Evolutionary conservation across 306 rosid species (phyloP), one percentile per base, ranked within the genome.

Genomic region (Malus asiatica): DNA sequence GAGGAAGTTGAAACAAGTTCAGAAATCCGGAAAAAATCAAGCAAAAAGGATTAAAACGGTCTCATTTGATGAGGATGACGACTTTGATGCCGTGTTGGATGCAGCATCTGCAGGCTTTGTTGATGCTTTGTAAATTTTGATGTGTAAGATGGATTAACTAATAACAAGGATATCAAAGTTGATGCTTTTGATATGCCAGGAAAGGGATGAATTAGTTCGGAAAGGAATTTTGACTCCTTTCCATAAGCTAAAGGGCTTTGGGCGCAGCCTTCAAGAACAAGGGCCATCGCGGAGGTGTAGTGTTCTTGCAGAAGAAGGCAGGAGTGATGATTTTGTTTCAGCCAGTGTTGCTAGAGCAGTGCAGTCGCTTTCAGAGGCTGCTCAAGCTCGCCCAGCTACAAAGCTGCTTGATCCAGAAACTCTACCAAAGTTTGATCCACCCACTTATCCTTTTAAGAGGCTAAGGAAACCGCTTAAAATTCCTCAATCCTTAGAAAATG

Each of bases 151-250:
- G 12, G 64, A 59, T 25, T 12, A 61, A 60, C 55, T 48, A 53
- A 44, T 20, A 70, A 59, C 19, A 53, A 52, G 32, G 67, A 72
- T 23, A 66, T 78, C 84, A 86, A 78, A 89, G 83, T 62, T 81
- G 74, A 52, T 32, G 62, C 40, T 75, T 69, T 59, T 77, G 78
- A 65, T 81, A 55, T 85, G 73, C 72, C 52, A 95, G 98, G 98
- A 95, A 89, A 88, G 97, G 85, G 99, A 95, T 86, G 96, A 92
- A 59, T 81, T 92, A 73, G 87, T 95, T 60, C 87, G 97, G 69
- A 92, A 88, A 82, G 99, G 99, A 83, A 78, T 95, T 73, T 86
- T 95, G 52, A 92, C 99, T 68, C 99, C 99, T 65, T 95, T 95
- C 82, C 97, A 93, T 84, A 89, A 84, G 90, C 85, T 95, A 53